Percentiles rank a stretch among this genome's conserved stretches.
phyloP scores from a whole-genome alignment of 495 filamentous ascomycete species.

The Lindgomyces ingoldianus region DNA sequence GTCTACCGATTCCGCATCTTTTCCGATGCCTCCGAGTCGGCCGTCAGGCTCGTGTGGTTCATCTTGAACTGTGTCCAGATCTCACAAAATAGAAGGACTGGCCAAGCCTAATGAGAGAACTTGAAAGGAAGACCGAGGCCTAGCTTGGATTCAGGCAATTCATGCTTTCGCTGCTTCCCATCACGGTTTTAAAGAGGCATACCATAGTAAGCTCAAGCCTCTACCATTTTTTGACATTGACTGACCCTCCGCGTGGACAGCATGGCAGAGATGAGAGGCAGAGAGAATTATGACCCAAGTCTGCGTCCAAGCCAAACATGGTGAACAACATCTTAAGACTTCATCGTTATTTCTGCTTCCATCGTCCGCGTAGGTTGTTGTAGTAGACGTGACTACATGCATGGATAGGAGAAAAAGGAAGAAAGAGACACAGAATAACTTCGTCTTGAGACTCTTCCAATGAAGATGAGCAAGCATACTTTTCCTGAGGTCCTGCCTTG shows the following conservation, averaged over 20 bases:
- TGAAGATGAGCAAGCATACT: neutral
- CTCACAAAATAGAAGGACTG: neutral
- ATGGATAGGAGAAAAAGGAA: too few species aligned
- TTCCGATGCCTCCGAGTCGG: neutral
- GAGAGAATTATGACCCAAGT: too few species aligned
- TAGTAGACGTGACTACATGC: too few species aligned
- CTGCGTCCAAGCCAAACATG: too few species aligned
- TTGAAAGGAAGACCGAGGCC: neutral
- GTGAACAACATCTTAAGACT: too few species aligned
- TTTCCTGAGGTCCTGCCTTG: neutral
- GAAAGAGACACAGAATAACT: too few species aligned
- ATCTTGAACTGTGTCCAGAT: neutral
- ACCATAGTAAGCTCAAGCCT: neutral
- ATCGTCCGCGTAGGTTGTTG: too few species aligned
- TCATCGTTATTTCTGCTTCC: too few species aligned
- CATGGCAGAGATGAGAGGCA: neutral
- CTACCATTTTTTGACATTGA: neutral
- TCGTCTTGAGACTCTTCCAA: too few species aligned
- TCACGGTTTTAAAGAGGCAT: conserved; percentile 6
- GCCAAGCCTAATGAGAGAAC: neutral
- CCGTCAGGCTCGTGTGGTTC: neutral
- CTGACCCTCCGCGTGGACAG: neutral
- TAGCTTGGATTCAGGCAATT: conserved; percentile 2
- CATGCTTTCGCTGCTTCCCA: neutral
- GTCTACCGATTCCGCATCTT: neutral